Percentiles rank a stretch among this genome's conserved stretches.
Conservation (phyloP, 176 grass and related monocot genomes). For the Eleusine coracana region DNA sequence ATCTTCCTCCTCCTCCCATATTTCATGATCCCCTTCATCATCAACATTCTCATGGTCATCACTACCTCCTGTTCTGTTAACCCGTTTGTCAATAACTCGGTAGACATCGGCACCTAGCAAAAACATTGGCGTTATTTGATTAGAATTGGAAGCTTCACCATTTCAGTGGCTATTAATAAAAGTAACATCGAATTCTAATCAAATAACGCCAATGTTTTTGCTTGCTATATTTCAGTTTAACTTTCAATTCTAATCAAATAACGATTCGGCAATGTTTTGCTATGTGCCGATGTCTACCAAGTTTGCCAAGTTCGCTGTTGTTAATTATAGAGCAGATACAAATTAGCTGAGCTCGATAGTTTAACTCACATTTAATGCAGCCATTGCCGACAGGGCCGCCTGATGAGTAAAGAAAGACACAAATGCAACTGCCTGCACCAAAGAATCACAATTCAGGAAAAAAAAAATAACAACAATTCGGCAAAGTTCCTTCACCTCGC, state of each 20-base stretch:
- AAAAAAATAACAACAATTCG: not conserved
- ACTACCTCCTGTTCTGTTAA: constrained; percentile 55
- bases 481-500: too few species aligned
- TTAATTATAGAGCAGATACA: not conserved
- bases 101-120: constrained; percentile 68
- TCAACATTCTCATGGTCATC: constrained; percentile 45
- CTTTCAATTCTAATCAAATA: too few species aligned
- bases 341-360: not conserved
- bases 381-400: constrained; percentile 70
- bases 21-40: constrained; percentile 55
- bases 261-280: too few species aligned
- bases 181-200: too few species aligned
- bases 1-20: constrained; percentile 37
- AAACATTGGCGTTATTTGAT: constrained; percentile 17
- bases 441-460: constrained; percentile 33
- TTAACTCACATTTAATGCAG: constrained; percentile 72
- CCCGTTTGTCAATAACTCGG: constrained; percentile 78
- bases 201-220: too few species aligned
- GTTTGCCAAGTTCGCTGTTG: not conserved
- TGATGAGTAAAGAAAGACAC: constrained; percentile 91
- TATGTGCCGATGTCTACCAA: too few species aligned
- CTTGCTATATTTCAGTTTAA: too few species aligned
- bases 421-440: constrained; percentile 80
- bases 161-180: not conserved
- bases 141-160: not conserved